Conservation (phyloP, 2,329 filamentous ascomycete genomes). For the Thelonectria blattea region DNA sequence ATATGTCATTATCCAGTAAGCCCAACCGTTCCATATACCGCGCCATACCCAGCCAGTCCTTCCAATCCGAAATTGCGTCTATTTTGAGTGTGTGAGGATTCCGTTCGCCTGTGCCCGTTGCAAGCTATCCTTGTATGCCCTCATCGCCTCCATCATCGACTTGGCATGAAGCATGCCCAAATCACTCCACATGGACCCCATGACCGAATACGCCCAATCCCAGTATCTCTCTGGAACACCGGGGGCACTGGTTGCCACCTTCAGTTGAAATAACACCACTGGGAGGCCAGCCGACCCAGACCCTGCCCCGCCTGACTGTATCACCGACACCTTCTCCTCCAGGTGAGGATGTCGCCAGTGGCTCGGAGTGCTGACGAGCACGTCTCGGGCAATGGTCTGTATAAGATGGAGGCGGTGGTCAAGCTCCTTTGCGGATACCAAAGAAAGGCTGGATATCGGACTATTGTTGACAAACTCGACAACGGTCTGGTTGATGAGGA, state of each 20-base stretch:
- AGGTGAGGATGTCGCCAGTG: constrained; percentile 60
- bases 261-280: constrained; percentile 55
- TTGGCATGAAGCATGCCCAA: constrained; percentile 59
- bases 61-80: background rate
- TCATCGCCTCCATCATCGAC: constrained; percentile 51
- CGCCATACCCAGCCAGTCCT: constrained; percentile 1
- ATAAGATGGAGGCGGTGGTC: constrained; percentile 44
- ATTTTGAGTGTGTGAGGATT: constrained; percentile 4
- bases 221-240: constrained; percentile 51
- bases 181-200: constrained; percentile 57
- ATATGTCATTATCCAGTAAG: constrained; percentile 6
- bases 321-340: constrained; percentile 44
- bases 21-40: constrained; percentile 18
- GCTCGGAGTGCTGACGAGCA: constrained; percentile 53
- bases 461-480: constrained; percentile 47
- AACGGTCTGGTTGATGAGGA: constrained; percentile 58
- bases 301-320: constrained; percentile 47
- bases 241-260: constrained; percentile 53
- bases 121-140: constrained; percentile 29
- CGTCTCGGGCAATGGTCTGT: constrained; percentile 49
- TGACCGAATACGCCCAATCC: constrained; percentile 51
- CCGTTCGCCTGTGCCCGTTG: constrained; percentile 19
- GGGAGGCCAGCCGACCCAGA: constrained; percentile 56
- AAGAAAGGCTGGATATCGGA: constrained; percentile 45
- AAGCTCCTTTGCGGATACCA: constrained; percentile 41